Evolutionary conservation across 495 filamentous ascomycete species (phyloP).

Genomic region (Amorphotheca resinae): DNA sequence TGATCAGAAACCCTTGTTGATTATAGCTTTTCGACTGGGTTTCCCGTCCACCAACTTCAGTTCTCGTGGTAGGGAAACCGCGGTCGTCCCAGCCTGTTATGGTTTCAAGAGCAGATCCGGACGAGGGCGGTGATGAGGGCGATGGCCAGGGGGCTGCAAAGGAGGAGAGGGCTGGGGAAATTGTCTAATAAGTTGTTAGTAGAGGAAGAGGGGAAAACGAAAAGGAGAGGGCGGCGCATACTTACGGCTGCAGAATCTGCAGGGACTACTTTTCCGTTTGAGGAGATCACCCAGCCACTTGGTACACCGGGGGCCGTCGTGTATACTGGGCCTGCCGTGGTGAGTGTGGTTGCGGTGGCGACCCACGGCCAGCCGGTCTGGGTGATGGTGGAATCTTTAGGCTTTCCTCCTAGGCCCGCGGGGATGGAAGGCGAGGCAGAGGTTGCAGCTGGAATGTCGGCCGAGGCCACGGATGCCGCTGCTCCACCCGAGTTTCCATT

Average conservation of each 20-base stretch:
- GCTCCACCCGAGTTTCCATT: conserved; percentile 25
- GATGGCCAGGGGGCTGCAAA: conserved; percentile 11
- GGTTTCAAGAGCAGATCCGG: conserved; percentile 9
- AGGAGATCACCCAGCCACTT: conserved; percentile 62
- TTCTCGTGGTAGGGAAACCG: conserved; percentile 16
- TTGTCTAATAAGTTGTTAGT: conserved; percentile 10
- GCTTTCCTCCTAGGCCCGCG: conserved; percentile 15
- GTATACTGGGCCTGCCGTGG: conserved; percentile 16
- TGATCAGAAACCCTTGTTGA: conserved; percentile 13
- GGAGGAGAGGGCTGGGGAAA: conserved; percentile 12
- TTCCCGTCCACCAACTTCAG: conserved; percentile 3
- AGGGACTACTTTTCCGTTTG: conserved; percentile 55
- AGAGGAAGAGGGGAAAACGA: neutral
- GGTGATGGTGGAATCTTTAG: conserved; percentile 7
- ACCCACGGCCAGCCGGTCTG: conserved; percentile 46
- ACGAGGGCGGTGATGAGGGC: conserved; percentile 12
- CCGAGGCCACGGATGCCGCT: conserved; percentile 9
- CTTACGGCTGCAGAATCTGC: conserved; percentile 24
- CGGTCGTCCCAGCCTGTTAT: conserved; percentile 15
- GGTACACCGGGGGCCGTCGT: conserved; percentile 41
- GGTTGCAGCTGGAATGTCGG: conserved; percentile 14
- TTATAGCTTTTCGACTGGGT: conserved; percentile 11
- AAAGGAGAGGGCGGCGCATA: conserved; percentile 10
- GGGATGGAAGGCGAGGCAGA: conserved; percentile 19
- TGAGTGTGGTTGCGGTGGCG: conserved; percentile 27